Conservation (phyloP, 208 protist genomes). For the Leishmania lainsoni region DNA sequence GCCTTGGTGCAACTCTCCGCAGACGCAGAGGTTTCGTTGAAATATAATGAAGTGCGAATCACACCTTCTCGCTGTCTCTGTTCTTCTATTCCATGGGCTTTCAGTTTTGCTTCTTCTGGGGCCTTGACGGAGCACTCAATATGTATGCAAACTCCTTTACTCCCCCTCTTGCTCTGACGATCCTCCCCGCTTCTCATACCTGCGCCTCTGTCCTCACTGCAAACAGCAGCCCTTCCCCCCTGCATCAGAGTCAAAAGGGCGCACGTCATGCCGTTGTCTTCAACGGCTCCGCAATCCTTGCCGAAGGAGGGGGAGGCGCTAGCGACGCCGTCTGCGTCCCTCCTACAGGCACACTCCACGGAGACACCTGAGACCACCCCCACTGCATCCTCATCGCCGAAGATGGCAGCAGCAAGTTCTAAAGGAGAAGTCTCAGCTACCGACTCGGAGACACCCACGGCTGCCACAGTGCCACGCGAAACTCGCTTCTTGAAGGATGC, state of each 20-base stretch:
- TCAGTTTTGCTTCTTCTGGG: background rate
- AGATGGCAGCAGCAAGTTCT: background rate
- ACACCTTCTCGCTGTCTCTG: background rate
- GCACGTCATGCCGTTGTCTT: background rate
- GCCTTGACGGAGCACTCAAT: background rate
- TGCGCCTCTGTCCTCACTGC: background rate
- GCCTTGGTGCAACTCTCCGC: background rate
- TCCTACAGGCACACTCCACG: background rate
- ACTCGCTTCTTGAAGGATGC: slow-evolving; percentile 61
- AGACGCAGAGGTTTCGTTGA: background rate
- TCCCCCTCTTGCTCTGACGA: background rate
- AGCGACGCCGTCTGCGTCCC: background rate
- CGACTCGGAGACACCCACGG: background rate
- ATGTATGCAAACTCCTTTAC: background rate
- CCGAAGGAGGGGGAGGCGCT: background rate
- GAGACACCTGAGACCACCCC: background rate
- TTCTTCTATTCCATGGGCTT: background rate
- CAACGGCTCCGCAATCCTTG: background rate
- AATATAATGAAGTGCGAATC: background rate
- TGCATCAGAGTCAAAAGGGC: background rate
- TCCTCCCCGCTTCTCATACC: background rate
- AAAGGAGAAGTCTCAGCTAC: background rate
- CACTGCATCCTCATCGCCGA: background rate
- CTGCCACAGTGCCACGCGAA: slow-evolving; percentile 12
- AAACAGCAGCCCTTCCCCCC: background rate